These are phyloP conservation scores for Stemphylium lycopersici DNA, from an alignment of 2,329 filamentous ascomycete genomes.

Conservation along the genomic window DNA sequence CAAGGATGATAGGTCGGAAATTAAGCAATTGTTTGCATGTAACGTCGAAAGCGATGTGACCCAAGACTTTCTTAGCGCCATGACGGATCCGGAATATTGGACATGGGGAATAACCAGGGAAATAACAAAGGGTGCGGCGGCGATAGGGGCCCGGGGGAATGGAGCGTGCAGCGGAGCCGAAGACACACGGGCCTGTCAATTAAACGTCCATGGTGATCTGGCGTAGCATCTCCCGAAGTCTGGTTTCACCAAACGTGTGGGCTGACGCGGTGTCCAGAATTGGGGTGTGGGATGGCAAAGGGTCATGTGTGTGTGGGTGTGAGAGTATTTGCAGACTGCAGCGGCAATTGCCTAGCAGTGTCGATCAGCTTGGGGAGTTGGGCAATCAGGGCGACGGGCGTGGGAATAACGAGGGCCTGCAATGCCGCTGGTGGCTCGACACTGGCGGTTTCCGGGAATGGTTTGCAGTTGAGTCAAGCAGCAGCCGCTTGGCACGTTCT, in stretches of 20 bases:
- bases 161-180: background rate
- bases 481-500: constrained; percentile 2
- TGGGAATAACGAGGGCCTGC: constrained; percentile 1
- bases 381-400: constrained; percentile 7
- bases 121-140: background rate
- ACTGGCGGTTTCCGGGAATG: constrained; percentile 3
- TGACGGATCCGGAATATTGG: constrained; percentile 21
- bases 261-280: constrained; percentile 3
- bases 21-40: constrained; percentile 17
- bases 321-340: constrained; percentile 1
- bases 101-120: constrained; percentile 9
- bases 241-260: constrained; percentile 8
- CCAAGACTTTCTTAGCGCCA: constrained; percentile 16
- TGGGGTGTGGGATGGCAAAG: constrained; percentile 8
- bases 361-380: constrained; percentile 4
- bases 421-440: background rate
- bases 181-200: background rate
- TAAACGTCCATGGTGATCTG: background rate
- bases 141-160: background rate
- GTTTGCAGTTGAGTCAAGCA: background rate
- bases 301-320: constrained; percentile 1
- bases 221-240: background rate
- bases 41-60: constrained; percentile 19
- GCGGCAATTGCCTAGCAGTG: constrained; percentile 5
- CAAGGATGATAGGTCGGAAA: constrained; percentile 17